Conservation (phyloP, 1,284 basidiomycete genomes). For the Trichosporon ovoides region DNA sequence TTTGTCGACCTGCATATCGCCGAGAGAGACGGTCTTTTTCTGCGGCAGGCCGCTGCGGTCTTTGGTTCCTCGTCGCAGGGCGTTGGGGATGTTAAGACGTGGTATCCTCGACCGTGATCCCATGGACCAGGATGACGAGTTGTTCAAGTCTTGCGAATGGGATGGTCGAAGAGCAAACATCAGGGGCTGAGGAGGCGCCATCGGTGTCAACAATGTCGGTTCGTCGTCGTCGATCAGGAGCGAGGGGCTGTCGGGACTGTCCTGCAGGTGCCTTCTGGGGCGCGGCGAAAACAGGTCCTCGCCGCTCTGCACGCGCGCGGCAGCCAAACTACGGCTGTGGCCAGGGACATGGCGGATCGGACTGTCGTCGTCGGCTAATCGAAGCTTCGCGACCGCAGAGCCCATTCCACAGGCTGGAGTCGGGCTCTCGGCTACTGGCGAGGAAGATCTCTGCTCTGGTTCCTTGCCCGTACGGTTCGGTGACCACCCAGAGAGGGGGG, state of each 20-base stretch:
- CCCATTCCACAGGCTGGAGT: conserved; percentile 39
- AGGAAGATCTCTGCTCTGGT: conserved; percentile 21
- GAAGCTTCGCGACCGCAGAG: conserved; percentile 38
- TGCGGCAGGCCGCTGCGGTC: conserved; percentile 17
- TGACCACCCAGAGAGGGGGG: conserved; percentile 3
- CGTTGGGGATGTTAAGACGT: conserved; percentile 31
- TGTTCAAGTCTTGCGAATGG: conserved; percentile 33
- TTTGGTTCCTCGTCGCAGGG: conserved; percentile 15
- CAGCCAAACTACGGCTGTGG: conserved; percentile 36
- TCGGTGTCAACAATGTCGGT: conserved; percentile 8
- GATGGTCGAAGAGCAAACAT: conserved; percentile 37
- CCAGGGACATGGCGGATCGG: conserved; percentile 41
- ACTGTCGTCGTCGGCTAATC: conserved; percentile 39
- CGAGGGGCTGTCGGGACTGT: conserved; percentile 5
- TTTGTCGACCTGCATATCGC: conserved; percentile 33
- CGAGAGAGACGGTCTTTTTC: conserved; percentile 44
- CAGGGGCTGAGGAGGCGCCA: conserved; percentile 18
- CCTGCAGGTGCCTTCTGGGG: conserved; percentile 2
- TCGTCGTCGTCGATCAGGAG: conserved; percentile 14
- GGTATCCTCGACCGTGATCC: conserved; percentile 21
- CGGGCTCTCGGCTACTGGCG: conserved; percentile 36
- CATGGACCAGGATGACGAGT: conserved; percentile 9
- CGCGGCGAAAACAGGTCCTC: conserved; percentile 21
- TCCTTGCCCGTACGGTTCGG: conserved; percentile 2
- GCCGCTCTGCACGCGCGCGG: conserved; percentile 10